A percentile compares a stretch with the other conserved stretches of the same genome.
Conservation (phyloP, 371 early-diverging fungal species). For the Mortierella sp. region DNA sequence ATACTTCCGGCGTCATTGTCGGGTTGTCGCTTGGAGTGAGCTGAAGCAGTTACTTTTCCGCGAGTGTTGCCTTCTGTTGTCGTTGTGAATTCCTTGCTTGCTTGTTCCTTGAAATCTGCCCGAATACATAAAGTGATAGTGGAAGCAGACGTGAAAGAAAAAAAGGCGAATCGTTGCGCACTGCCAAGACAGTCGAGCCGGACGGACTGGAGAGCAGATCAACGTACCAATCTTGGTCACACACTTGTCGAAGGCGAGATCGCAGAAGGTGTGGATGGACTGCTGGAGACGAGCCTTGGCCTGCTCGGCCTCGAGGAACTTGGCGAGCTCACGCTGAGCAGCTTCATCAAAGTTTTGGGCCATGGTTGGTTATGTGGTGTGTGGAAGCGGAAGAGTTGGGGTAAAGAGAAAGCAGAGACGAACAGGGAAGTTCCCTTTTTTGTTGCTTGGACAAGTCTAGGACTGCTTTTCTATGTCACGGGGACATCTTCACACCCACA, state of each 20-base stretch:
- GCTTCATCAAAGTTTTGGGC: slow-evolving; percentile 67
- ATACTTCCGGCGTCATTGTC: not conserved
- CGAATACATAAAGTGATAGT: not conserved
- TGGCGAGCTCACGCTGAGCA: slow-evolving; percentile 74
- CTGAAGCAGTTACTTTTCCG: not conserved
- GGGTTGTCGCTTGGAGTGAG: not conserved
- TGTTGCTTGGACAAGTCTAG: not conserved
- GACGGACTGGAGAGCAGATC: slow-evolving; percentile 5
- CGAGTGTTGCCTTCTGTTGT: not conserved
- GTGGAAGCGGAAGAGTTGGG: slow-evolving; percentile 4
- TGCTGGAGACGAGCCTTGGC: slow-evolving; percentile 83
- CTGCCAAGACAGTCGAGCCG: not conserved
- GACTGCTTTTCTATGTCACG: slow-evolving; percentile 14
- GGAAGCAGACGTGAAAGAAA: not conserved
- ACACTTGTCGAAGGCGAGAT: slow-evolving; percentile 88
- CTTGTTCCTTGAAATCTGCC: not conserved
- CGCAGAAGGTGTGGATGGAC: slow-evolving; percentile 80
- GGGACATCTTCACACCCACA: too few relatives aligned
- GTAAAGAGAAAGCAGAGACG: not conserved
- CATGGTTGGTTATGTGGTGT: slow-evolving; percentile 28
- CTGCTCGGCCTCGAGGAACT: slow-evolving; percentile 81
- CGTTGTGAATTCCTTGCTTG: not conserved
- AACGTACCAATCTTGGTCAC: slow-evolving; percentile 73
- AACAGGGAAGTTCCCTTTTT: slow-evolving; percentile 14
- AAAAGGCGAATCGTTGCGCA: not conserved